Conservation (phyloP, 2,329 filamentous ascomycete genomes). For the Helotiales sp. region DNA sequence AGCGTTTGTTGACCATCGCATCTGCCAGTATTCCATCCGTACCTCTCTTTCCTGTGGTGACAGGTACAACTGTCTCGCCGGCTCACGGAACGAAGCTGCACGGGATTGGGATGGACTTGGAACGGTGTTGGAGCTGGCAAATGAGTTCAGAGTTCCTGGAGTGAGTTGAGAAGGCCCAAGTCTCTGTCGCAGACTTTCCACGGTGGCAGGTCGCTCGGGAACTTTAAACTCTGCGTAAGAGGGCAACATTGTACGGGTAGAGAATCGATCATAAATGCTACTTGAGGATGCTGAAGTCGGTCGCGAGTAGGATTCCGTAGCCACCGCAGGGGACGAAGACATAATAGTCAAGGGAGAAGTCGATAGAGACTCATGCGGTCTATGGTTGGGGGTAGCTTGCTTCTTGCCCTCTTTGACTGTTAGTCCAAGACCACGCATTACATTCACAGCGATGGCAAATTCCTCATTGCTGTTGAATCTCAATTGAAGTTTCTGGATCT, state of each 20-base stretch:
- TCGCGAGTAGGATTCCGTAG: background rate
- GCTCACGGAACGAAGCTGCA: background rate
- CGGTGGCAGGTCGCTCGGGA: conserved; percentile 11
- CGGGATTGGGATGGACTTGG: background rate
- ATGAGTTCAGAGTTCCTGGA: background rate
- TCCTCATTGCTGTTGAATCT: conserved; percentile 48
- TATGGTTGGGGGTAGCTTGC: background rate
- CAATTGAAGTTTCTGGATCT: conserved; percentile 52
- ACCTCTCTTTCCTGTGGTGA: conserved; percentile 7
- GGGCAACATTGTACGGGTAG: no score
- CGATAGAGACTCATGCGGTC: background rate
- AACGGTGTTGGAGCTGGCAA: background rate
- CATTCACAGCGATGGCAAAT: conserved; percentile 39
- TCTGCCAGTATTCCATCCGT: background rate
- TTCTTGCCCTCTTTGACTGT: conserved; percentile 16
- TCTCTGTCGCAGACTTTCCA: background rate
- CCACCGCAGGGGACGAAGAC: background rate
- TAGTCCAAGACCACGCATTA: conserved; percentile 44
- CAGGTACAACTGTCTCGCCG: background rate
- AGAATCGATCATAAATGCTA: background rate
- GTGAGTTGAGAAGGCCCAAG: background rate
- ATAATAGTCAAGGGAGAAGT: background rate
- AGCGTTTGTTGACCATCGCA: background rate
- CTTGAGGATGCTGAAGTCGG: conserved; percentile 2
- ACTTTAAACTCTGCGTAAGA: background rate